Evolutionary conservation across 805 yeast species (phyloP).

Genomic region (Phaffomyces opuntiae): DNA sequence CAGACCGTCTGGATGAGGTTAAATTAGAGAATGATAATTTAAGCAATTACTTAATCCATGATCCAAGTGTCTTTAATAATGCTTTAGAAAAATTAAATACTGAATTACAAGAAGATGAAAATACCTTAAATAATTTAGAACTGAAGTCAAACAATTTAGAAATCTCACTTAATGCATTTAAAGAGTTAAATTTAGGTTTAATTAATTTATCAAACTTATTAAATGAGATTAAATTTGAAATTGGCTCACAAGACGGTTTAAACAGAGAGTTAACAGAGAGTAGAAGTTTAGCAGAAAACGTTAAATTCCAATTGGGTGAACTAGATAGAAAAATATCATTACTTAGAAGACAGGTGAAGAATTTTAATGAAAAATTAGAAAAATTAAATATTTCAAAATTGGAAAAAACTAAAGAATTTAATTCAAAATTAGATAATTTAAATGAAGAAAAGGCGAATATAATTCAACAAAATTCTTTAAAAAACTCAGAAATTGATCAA

Average conservation of each 20-base stretch:
- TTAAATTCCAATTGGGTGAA: constrained; percentile 18
- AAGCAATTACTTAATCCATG: constrained; percentile 51
- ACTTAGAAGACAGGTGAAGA: constrained; percentile 31
- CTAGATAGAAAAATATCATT: constrained; percentile 33
- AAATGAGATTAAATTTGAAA: constrained; percentile 16
- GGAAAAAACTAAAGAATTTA: constrained; percentile 29
- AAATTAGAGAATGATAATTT: constrained; percentile 51
- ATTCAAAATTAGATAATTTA: constrained; percentile 28
- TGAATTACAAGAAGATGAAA: constrained; percentile 35
- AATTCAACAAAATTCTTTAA: constrained; percentile 29
- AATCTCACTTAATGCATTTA: constrained; percentile 52
- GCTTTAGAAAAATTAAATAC: constrained; percentile 46
- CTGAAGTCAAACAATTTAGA: constrained; percentile 41
- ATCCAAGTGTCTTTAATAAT: constrained; percentile 47
- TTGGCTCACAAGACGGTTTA: constrained; percentile 11
- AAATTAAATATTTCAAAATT: constrained; percentile 31
- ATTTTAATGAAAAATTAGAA: constrained; percentile 33
- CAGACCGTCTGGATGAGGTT: constrained; percentile 55
- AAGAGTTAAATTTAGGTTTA: constrained; percentile 22
- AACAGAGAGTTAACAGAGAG: constrained; percentile 11
- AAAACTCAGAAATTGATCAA: constrained; percentile 31
- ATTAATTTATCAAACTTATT: constrained; percentile 15
- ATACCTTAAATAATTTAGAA: constrained; percentile 36
- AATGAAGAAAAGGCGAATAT: constrained; percentile 31
- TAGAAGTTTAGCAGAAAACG: constrained; percentile 15